Base-by-base conservation (phyloP, 108 stramenopile species). In the Nitzschia sp. region DNA sequence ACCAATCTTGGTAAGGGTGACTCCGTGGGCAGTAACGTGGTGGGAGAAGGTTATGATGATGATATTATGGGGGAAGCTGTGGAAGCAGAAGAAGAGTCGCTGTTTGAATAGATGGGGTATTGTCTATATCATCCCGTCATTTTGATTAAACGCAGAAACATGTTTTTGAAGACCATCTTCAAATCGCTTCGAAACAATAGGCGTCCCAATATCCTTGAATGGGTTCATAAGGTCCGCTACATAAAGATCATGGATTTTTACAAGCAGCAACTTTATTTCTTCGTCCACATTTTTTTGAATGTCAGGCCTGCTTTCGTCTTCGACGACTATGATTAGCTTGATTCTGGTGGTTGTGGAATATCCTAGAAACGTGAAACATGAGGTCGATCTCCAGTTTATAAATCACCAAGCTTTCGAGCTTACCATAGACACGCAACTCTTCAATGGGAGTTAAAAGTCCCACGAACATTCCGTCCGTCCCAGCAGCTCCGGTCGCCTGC, bases 211-310 rank as follows among this genome's bases (percentile, higher is more conserved):
- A 24, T 58, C 45, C n/a, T 70, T 51, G 54, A 86, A 86, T 32
- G 85, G 85, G 70, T 86, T 86, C 66, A 86, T 26, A 36, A 69
- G 60, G 32, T 82, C 59, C 31, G 63, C 71, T 9, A 82, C 69
- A 60, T 80, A 86, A 8, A 73, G 32, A 34, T 70, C 61, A 49
- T 86, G 82, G 13, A 80, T 60, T 27, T 74, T 57, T 15, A 11
- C 30, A 34, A 71, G 25, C 45, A 82, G 51, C 29, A 19, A 51
- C 59, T 73, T 48, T 28, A 74, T 62, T 24, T 69, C 53, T 27
- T 56, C 66, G 24, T 73, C 68, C 0, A 58, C 23, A 46, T 26
- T 31, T 27, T 21, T 28, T 66, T 56, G 57, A 19, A 66, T 18
- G 2, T 65, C 46, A 4, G 63, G 45, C 2, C 34, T 23, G 2